phyloP scores from a whole-genome alignment of 2,329 filamentous ascomycete genomes.

The Chaetomium strumarium region DNA sequence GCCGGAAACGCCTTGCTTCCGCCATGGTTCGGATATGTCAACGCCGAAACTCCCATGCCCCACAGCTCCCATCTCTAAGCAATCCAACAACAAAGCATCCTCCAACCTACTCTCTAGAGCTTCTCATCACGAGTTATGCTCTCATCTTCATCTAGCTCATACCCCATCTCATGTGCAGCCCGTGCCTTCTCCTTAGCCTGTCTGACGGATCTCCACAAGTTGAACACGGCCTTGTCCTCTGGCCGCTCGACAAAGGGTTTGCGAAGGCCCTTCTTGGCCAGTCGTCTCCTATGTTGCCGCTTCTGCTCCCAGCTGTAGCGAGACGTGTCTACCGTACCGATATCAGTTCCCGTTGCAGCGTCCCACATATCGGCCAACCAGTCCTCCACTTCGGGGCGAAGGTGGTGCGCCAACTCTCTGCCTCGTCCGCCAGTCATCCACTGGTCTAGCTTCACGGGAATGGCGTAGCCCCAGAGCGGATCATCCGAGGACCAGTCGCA shows the following conservation, averaged over 20 bases:
- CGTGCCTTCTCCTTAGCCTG: constrained; percentile 36
- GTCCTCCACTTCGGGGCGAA: constrained; percentile 42
- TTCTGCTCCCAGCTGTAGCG: constrained; percentile 42
- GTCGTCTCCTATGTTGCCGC: constrained; percentile 44
- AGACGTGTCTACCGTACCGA: constrained; percentile 38
- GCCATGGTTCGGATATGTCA: not conserved
- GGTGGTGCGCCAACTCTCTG: constrained; percentile 33
- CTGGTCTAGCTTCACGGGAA: constrained; percentile 58
- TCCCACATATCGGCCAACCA: constrained; percentile 44
- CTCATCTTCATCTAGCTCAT: constrained; percentile 34
- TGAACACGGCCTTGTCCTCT: constrained; percentile 39
- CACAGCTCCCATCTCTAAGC: not conserved
- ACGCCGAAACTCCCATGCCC: not conserved
- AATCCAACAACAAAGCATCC: not conserved
- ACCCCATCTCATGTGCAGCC: constrained; percentile 37
- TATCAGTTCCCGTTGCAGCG: constrained; percentile 38
- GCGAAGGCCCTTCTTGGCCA: constrained; percentile 42
- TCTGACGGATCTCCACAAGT: constrained; percentile 39
- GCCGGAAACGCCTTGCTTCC: constrained; percentile 8
- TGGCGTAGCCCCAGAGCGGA: constrained; percentile 53
- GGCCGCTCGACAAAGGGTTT: constrained; percentile 33
- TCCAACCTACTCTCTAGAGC: constrained; percentile 9
- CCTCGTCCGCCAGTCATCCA: constrained; percentile 51
- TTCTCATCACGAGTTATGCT: constrained; percentile 25
- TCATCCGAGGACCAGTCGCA: constrained; percentile 54